Conservation (phyloP, 345 rosid species). For the Pugionium dolabratum region DNA sequence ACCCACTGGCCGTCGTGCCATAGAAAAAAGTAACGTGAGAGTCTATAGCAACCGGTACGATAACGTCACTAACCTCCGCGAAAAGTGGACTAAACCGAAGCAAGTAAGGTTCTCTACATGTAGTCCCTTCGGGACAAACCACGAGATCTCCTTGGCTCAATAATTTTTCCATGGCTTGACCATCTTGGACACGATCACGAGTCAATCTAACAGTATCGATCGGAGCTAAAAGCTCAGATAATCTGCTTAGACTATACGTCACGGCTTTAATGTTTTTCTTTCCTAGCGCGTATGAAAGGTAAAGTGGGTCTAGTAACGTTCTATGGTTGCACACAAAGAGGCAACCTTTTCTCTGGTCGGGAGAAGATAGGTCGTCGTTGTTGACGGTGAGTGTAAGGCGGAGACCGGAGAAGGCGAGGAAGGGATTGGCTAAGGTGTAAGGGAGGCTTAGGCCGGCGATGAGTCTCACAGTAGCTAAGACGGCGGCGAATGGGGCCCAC, state of each 20-base stretch:
- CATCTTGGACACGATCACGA: conserved; percentile 44
- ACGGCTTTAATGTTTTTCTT: conserved; percentile 49
- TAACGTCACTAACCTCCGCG: conserved; percentile 50
- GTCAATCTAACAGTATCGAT: conserved; percentile 23
- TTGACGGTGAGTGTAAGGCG: conserved; percentile 33
- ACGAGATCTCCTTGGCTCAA: too few relatives aligned
- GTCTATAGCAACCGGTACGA: conserved; percentile 37
- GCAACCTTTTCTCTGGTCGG: conserved; percentile 17
- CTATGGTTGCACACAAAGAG: conserved; percentile 34
- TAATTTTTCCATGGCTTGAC: conserved; percentile 32
- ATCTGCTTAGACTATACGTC: not conserved
- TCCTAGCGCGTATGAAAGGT: conserved; percentile 27
- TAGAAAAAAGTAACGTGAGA: too few relatives aligned
- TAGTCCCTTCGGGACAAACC: too few relatives aligned
- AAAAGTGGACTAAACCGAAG: conserved; percentile 62
- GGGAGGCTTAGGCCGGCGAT: conserved; percentile 46
- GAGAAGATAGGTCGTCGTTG: not conserved
- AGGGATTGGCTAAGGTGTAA: conserved; percentile 45
- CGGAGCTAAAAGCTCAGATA: conserved; percentile 50
- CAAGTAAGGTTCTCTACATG: not conserved
- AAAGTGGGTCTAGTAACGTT: conserved; percentile 57
- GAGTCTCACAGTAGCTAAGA: conserved; percentile 34
- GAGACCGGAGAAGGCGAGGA: conserved; percentile 32
- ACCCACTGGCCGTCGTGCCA: conserved; percentile 22
- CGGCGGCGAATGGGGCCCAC: conserved; percentile 60